phyloP scores from a whole-genome alignment of 495 filamentous ascomycete species.

The Xylaria longipes region DNA sequence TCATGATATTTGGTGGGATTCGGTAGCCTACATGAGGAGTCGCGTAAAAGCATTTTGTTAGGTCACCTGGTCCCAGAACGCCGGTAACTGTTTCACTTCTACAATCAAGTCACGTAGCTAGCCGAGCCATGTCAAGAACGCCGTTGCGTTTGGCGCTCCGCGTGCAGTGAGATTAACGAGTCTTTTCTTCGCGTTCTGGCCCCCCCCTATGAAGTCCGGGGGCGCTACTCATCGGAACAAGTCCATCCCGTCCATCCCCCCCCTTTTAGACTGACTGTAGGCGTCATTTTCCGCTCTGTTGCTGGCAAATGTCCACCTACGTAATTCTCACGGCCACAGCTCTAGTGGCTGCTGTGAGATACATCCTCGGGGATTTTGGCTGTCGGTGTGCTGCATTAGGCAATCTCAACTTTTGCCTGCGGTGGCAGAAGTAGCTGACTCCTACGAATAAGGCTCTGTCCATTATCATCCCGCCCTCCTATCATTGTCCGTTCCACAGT shows the following conservation, averaged over 20 bases:
- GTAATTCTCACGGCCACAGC: neutral
- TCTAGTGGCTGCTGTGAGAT: neutral
- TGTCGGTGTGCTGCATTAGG: slow-evolving; percentile 14
- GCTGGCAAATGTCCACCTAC: slow-evolving; percentile 9
- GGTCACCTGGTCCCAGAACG: slow-evolving; percentile 38
- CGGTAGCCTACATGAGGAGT: slow-evolving; percentile 26
- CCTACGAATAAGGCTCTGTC: slow-evolving; percentile 3
- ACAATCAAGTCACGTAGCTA: slow-evolving; percentile 34
- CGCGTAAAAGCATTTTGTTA: slow-evolving; percentile 29
- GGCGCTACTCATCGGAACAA: slow-evolving; percentile 15
- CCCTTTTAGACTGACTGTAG: slow-evolving; percentile 8
- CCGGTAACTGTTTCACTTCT: slow-evolving; percentile 41
- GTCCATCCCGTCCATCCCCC: slow-evolving; percentile 29
- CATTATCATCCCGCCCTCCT: slow-evolving; percentile 1
- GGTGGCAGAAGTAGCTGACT: slow-evolving; percentile 6
- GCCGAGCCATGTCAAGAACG: slow-evolving; percentile 27
- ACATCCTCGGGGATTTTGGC: slow-evolving; percentile 1
- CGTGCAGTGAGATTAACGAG: slow-evolving; percentile 12
- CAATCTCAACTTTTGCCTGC: slow-evolving; percentile 3
- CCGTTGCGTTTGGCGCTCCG: slow-evolving; percentile 25
- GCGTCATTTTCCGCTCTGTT: neutral
- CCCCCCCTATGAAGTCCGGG: neutral
- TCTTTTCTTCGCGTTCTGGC: neutral
- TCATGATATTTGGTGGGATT: slow-evolving; percentile 13
- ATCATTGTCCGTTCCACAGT: slow-evolving; percentile 10